phyloP scores from a whole-genome alignment of 768 basidiomycete genomes.

The Termitomyces titanicus region DNA sequence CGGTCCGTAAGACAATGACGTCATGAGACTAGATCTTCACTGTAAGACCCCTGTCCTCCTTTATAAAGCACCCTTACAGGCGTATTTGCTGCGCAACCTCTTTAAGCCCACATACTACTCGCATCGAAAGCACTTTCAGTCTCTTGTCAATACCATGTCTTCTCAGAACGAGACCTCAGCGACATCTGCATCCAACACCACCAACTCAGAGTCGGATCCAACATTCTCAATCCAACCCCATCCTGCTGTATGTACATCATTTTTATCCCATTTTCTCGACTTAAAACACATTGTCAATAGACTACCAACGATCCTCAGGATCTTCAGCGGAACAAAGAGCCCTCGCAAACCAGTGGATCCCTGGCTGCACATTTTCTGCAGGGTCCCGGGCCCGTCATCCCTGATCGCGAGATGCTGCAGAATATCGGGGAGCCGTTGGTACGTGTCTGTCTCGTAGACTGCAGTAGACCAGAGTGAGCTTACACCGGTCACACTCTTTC shows the following conservation, averaged over 20 bases:
- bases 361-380: slow-evolving; percentile 43
- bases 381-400: slow-evolving; percentile 45
- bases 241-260: slow-evolving; percentile 46
- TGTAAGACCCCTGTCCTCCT: neutral
- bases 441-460: slow-evolving; percentile 12
- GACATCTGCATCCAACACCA: neutral
- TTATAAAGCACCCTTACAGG: neutral
- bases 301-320: slow-evolving; percentile 60
- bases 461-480: neutral
- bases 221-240: slow-evolving; percentile 54
- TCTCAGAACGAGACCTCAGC: slow-evolving; percentile 8
- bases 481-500: neutral
- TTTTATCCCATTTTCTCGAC: neutral
- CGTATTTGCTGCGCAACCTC: neutral
- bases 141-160: neutral
- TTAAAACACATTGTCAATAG: slow-evolving; percentile 23
- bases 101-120: neutral
- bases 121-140: neutral
- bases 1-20: neutral
- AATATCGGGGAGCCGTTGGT: slow-evolving; percentile 48
- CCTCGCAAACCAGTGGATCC: slow-evolving; percentile 36
- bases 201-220: slow-evolving; percentile 28
- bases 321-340: slow-evolving; percentile 31
- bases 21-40: neutral
- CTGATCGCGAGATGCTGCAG: slow-evolving; percentile 38